Evolutionary conservation across 2,329 filamentous ascomycete genomes (phyloP), one percentile per base, ranked within the genome.

Genomic region (Aschersonia sp.): DNA sequence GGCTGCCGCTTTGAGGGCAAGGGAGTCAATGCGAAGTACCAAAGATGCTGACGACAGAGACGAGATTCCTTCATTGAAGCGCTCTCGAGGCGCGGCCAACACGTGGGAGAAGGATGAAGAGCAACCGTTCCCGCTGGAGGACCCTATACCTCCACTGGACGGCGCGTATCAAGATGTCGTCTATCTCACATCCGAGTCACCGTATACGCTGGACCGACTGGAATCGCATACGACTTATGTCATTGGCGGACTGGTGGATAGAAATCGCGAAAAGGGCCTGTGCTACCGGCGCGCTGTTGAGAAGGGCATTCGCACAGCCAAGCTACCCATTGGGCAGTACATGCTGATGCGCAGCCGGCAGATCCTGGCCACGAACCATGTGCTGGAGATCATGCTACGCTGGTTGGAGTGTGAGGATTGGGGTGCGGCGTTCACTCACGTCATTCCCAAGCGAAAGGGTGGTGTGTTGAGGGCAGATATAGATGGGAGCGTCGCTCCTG

Each of bases 401-500:
- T 98, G 89, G 89, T 65, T 98, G 48, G 88, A 96, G 64, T 79
- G 78, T 45, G 86, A 85, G 2, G 85, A 97, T 62, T 98, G 92
- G 92, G 89, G 84, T 1, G 73, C 85, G 59, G 89, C 92, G 0
- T 98, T 98, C 61, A 68, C 89, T 65, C 74, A 78, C 46, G 88
- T 94, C 3, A 89, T 98, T 55, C 92, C 92, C 0, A 89, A 88
- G 65, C 73, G 92, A 52, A 98, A 98, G 64, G 88, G 87, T 1
- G 88, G 84, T 0, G 76, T 73, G 48, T 60, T 94, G 55, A 86
- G 35, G 35, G 7, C 3, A 38, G 12, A 38, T 12, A 7, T 12
- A 38, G 59, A 55, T 1, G 61, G 57, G 0, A 58, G 59, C 5
- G 60, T 59, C 4, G 46, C 49, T 7, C 47, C 45, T 5, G 44